These are phyloP conservation scores for Phalaenopsis equestris DNA, from an alignment of 106 monocot species.

Conservation along the genomic window DNA sequence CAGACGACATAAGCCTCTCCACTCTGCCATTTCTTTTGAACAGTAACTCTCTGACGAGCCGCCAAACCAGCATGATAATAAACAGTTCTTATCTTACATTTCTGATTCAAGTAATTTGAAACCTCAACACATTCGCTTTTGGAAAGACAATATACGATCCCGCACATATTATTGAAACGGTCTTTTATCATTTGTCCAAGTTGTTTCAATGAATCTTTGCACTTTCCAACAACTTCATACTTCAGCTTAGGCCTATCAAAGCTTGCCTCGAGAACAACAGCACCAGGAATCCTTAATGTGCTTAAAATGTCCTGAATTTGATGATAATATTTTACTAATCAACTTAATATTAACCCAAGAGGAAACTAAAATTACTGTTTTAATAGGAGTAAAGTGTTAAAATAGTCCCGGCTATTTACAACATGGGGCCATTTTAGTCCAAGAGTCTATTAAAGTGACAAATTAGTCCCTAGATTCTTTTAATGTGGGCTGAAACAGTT, in stretches of 20 bases:
- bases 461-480: no score
- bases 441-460: no score
- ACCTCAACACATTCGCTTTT: conserved; percentile 78
- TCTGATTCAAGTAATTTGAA: conserved; percentile 63
- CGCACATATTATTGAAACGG: conserved; percentile 62
- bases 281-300: conserved; percentile 65
- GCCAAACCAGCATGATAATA: conserved; percentile 92
- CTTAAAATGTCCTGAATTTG: conserved; percentile 69
- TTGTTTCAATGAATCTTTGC: conserved; percentile 80
- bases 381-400: background rate
- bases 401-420: no score
- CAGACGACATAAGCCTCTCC: conserved; percentile 85
- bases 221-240: conserved; percentile 70
- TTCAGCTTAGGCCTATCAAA: conserved; percentile 88
- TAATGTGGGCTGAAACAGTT: no score
- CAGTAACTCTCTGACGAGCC: conserved; percentile 58
- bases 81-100: conserved; percentile 69
- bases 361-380: background rate
- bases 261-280: conserved; percentile 71
- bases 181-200: conserved; percentile 73
- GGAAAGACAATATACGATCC: conserved; percentile 92
- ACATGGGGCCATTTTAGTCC: no score
- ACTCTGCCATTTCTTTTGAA: conserved; percentile 81
- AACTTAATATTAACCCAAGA: background rate
- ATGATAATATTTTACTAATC: background rate